These are phyloP conservation scores for Chalciporus sp. DNA, from an alignment of 1,284 basidiomycete genomes.

Conservation along the genomic window DNA sequence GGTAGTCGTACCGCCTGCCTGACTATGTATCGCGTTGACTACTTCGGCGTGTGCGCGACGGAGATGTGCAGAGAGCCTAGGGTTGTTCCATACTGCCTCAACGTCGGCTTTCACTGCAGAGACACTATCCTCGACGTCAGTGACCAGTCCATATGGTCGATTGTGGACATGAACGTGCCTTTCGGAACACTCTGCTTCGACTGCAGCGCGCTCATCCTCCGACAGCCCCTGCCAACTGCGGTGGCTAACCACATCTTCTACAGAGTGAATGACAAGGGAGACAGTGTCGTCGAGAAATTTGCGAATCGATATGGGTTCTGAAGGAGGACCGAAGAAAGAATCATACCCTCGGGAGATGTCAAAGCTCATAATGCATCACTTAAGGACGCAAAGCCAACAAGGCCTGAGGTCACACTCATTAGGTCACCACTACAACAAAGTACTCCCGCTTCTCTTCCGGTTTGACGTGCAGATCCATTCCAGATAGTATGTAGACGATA, in stretches of 20 bases:
- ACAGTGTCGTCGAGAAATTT: conserved; percentile 42
- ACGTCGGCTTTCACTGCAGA: conserved; percentile 53
- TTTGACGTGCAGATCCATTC: conserved; percentile 21
- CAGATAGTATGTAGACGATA: conserved; percentile 29
- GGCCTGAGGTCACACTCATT: too few relatives aligned
- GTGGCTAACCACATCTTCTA: conserved; percentile 17
- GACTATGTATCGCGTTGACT: conserved; percentile 46
- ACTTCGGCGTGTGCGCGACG: conserved; percentile 53
- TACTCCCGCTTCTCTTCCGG: background rate
- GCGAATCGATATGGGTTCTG: conserved; percentile 48
- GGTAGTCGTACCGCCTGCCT: conserved; percentile 41
- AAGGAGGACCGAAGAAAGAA: conserved; percentile 54
- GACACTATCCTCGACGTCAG: conserved; percentile 43
- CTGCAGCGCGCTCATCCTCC: conserved; percentile 27
- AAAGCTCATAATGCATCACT: conserved; percentile 23
- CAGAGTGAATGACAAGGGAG: conserved; percentile 13
- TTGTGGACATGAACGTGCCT: conserved; percentile 34
- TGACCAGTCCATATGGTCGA: background rate
- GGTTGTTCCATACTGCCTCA: conserved; percentile 52
- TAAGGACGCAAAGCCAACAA: too few relatives aligned
- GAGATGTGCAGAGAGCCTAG: conserved; percentile 59
- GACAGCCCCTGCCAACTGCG: conserved; percentile 29
- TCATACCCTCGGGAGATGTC: conserved; percentile 32
- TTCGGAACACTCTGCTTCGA: conserved; percentile 42
- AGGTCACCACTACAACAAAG: background rate